Evolutionary conservation across 164 flowering plant genomes (phyloP).

Genomic region (Vitis cinerea): DNA sequence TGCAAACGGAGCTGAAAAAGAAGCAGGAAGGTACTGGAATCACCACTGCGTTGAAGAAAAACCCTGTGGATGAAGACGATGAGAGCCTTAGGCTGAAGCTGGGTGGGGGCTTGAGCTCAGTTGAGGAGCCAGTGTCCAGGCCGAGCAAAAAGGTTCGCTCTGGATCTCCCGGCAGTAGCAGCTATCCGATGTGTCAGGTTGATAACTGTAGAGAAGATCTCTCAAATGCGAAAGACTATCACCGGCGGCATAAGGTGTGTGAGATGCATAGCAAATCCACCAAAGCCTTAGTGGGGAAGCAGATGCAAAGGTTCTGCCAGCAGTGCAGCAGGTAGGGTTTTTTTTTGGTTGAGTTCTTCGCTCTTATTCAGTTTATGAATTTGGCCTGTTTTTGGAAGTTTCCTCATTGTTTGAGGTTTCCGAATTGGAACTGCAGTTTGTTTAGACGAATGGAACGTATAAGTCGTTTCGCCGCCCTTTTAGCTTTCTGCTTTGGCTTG

Average conservation of each 20-base stretch:
- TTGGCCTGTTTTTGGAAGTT: no score
- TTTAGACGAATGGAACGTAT: neutral
- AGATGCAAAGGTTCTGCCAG: constrained; percentile 94
- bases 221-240: constrained; percentile 79
- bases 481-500: no score
- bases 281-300: constrained; percentile 71
- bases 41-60: constrained; percentile 7
- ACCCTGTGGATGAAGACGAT: constrained; percentile 29
- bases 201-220: constrained; percentile 79
- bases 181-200: constrained; percentile 82
- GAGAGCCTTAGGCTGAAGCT: constrained; percentile 56
- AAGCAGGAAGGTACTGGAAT: constrained; percentile 8
- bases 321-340: constrained; percentile 83
- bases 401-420: neutral
- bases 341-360: neutral
- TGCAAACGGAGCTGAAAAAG: constrained; percentile 17
- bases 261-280: constrained; percentile 78
- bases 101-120: constrained; percentile 40
- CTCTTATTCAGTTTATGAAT: neutral
- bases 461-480: no score
- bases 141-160: constrained; percentile 70
- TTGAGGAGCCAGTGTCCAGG: constrained; percentile 37
- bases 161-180: constrained; percentile 56
- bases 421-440: constrained; percentile 1
- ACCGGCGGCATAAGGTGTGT: constrained; percentile 88